Conservation (phyloP, 306 rosid genomes). For the Citrullus colocynthis region DNA sequence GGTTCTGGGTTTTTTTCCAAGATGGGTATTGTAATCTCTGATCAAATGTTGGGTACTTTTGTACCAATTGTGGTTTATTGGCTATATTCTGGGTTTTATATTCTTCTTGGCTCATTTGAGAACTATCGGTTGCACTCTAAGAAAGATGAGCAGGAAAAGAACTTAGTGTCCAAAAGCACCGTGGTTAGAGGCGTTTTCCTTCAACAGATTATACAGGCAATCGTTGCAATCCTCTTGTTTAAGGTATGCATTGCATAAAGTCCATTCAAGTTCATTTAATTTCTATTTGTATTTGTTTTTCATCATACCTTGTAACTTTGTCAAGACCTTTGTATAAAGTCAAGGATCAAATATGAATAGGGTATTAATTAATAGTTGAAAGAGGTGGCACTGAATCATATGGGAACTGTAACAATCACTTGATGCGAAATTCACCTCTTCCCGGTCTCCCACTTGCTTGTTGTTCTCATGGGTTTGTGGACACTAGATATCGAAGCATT, state of each 20-base stretch:
- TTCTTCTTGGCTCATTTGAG: conserved; percentile 51
- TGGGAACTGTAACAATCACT: not conserved
- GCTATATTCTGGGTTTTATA: conserved; percentile 73
- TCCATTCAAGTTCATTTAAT: not conserved
- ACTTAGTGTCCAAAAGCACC: conserved; percentile 59
- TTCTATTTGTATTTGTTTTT: not conserved
- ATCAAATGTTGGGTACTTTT: conserved; percentile 80
- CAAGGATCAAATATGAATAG: not conserved
- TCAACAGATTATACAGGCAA: conserved; percentile 72
- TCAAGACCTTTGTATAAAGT: not conserved
- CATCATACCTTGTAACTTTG: not conserved
- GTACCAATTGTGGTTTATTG: conserved; percentile 74
- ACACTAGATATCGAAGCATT: not conserved
- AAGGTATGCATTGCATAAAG: conserved; percentile 26
- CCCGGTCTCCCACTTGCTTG: not conserved
- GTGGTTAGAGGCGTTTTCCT: conserved; percentile 87
- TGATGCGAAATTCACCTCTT: not conserved
- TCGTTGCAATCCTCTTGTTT: conserved; percentile 70
- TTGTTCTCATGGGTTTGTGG: not conserved
- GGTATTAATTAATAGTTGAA: not conserved
- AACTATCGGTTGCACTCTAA: conserved; percentile 60
- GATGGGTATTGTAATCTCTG: conserved; percentile 71
- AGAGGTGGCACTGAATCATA: not conserved
- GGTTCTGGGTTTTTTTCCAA: not conserved
- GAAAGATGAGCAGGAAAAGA: conserved; percentile 86